A percentile compares a stretch with the other conserved stretches of the same genome.
Evolutionary conservation across 805 yeast species (phyloP).

Genomic region (Yarrowia sp.): DNA sequence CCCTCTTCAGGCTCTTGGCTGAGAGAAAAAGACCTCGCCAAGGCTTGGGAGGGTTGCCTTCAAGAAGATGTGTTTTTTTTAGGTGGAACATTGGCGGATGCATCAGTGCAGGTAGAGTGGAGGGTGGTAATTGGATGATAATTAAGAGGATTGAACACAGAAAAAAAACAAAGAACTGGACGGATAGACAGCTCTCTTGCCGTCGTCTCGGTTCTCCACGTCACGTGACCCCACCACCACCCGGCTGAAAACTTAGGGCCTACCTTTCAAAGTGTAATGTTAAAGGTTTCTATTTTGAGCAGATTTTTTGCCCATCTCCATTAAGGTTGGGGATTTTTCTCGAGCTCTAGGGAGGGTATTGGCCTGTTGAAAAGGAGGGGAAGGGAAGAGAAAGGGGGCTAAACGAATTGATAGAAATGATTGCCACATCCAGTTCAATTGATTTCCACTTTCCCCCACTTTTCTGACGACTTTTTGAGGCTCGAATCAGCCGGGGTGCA

Average conservation of each 20-base stretch:
- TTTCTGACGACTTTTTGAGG: background rate
- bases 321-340: conserved; percentile 8
- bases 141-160: too few species aligned
- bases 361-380: background rate
- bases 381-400: too few species aligned
- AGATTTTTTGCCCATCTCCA: conserved; percentile 9
- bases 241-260: background rate
- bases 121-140: too few species aligned
- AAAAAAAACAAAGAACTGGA: too few species aligned
- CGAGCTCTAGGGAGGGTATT: background rate
- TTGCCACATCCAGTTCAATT: too few species aligned
- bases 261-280: background rate
- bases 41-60: too few species aligned
- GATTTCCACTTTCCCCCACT: background rate
- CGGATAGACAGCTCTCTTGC: too few species aligned
- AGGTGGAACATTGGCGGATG: conserved; percentile 15
- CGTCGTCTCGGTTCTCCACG: too few species aligned
- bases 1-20: too few species aligned
- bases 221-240: too few species aligned
- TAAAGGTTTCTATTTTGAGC: conserved; percentile 11
- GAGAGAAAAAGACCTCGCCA: too few species aligned
- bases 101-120: conserved; percentile 4
- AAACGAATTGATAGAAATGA: background rate
- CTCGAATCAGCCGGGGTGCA: background rate
- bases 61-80: background rate